Conservation (phyloP, 2,329 filamentous ascomycete genomes). For the Leptodontidium sp. region DNA sequence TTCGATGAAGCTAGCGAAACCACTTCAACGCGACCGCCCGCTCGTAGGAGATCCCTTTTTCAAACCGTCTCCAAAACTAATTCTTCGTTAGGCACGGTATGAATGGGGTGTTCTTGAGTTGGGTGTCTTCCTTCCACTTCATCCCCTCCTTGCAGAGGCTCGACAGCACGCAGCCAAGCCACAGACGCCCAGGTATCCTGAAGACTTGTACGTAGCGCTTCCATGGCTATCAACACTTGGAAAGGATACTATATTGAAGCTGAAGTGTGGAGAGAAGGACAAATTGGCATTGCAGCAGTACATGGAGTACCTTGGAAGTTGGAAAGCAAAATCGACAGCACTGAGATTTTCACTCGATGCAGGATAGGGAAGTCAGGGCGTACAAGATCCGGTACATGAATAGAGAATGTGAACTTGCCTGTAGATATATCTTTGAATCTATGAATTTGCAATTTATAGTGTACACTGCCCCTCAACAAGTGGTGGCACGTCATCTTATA, state of each 20-base stretch:
- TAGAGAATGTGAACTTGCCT: neutral
- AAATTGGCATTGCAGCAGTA: slow-evolving; percentile 23
- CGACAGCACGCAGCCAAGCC: slow-evolving; percentile 16
- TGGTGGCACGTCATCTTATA: neutral
- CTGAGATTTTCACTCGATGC: neutral
- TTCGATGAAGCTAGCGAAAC: too few relatives aligned
- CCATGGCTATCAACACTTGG: slow-evolving; percentile 21
- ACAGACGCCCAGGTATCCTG: slow-evolving; percentile 7
- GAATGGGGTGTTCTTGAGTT: slow-evolving; percentile 21
- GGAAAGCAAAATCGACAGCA: neutral
- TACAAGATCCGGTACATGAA: slow-evolving; percentile 9
- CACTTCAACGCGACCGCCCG: too few relatives aligned
- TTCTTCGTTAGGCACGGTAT: slow-evolving; percentile 4
- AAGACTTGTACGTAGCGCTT: slow-evolving; percentile 21
- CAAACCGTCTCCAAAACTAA: too few relatives aligned
- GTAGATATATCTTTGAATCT: slow-evolving; percentile 10
- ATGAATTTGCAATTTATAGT: slow-evolving; percentile 9
- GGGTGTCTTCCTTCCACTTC: slow-evolving; percentile 29
- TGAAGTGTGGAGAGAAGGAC: slow-evolving; percentile 25
- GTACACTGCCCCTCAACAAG: slow-evolving; percentile 9
- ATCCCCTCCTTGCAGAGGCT: slow-evolving; percentile 29
- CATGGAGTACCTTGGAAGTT: slow-evolving; percentile 24
- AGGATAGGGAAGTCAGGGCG: slow-evolving; percentile 7
- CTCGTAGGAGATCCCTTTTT: too few relatives aligned
- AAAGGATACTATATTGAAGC: slow-evolving; percentile 18